Conservation (phyloP, 2,329 filamentous ascomycete species). For the Talaromyces atroroseus region DNA sequence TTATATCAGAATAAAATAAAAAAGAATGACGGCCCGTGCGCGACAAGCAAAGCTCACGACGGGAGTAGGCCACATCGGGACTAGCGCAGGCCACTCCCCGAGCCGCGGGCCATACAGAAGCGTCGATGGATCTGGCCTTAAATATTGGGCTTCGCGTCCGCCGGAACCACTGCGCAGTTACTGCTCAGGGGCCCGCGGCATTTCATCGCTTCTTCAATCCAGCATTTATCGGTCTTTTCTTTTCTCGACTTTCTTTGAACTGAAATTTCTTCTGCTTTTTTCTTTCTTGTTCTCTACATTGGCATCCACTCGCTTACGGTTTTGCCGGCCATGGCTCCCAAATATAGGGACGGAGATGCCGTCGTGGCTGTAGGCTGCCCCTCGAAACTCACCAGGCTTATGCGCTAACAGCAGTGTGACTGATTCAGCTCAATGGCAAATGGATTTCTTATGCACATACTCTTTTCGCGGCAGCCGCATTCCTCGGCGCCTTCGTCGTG, state of each 20-base stretch:
- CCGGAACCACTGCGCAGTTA: neutral
- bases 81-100: neutral
- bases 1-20: neutral
- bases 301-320: slow-evolving; percentile 17
- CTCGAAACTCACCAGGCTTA: slow-evolving; percentile 16
- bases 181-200: slow-evolving; percentile 3
- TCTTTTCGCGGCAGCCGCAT: slow-evolving; percentile 71
- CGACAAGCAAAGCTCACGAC: neutral
- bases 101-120: neutral
- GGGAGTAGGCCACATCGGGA: neutral
- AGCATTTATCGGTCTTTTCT: slow-evolving; percentile 10
- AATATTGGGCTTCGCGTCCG: neutral
- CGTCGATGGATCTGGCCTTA: slow-evolving; percentile 6
- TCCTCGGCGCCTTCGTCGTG: slow-evolving; percentile 77
- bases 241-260: slow-evolving; percentile 14
- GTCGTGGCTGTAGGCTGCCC: slow-evolving; percentile 51
- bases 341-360: slow-evolving; percentile 58
- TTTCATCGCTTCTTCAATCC: neutral
- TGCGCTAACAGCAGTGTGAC: neutral
- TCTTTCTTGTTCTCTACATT: too few relatives aligned
- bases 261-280: slow-evolving; percentile 13
- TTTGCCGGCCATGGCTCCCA: slow-evolving; percentile 51
- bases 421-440: slow-evolving; percentile 68
- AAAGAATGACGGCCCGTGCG: slow-evolving; percentile 1
- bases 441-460: slow-evolving; percentile 92